Conservation (phyloP, 2,329 filamentous ascomycete species). For the Monosporascus cannonballus region DNA sequence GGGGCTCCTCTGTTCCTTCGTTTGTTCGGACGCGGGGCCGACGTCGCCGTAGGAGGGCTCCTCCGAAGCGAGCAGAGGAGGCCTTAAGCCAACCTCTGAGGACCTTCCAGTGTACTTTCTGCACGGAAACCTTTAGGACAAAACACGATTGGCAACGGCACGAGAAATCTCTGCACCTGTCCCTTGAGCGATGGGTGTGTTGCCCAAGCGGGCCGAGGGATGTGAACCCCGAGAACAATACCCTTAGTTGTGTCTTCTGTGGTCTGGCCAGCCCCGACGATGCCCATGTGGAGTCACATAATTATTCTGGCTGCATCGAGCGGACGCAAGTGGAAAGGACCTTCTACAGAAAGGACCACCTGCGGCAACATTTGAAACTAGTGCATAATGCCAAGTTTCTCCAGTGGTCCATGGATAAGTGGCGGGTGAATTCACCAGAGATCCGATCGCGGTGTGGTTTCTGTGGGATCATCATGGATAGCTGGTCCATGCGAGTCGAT, state of each 20-base stretch:
- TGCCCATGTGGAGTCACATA: constrained; percentile 52
- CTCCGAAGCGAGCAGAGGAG: constrained; percentile 31
- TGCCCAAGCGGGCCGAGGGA: constrained; percentile 50
- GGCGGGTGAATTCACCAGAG: constrained; percentile 54
- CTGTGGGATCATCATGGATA: constrained; percentile 56
- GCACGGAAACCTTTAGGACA: constrained; percentile 60
- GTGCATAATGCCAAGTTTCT: constrained; percentile 57
- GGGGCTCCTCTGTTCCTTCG: constrained; percentile 45
- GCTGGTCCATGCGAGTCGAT: constrained; percentile 54
- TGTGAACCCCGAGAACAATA: constrained; percentile 53
- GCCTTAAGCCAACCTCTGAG: constrained; percentile 40
- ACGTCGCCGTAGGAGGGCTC: constrained; percentile 42
- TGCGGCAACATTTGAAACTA: constrained; percentile 59
- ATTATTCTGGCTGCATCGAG: constrained; percentile 60
- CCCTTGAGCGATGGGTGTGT: constrained; percentile 61
- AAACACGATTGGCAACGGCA: constrained; percentile 68
- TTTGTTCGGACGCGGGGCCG: constrained; percentile 37
- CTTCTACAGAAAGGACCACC: constrained; percentile 61
- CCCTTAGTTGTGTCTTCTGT: constrained; percentile 54
- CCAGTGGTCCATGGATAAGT: constrained; percentile 59
- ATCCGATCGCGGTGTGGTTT: constrained; percentile 61
- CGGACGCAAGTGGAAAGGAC: constrained; percentile 55
- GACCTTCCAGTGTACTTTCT: constrained; percentile 63
- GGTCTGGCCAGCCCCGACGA: constrained; percentile 48
- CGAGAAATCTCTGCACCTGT: constrained; percentile 61